Evolutionary conservation across 2,329 filamentous ascomycete genomes (phyloP), one percentile per base, ranked within the genome.

Genomic region (Sarocladium kiliense): DNA sequence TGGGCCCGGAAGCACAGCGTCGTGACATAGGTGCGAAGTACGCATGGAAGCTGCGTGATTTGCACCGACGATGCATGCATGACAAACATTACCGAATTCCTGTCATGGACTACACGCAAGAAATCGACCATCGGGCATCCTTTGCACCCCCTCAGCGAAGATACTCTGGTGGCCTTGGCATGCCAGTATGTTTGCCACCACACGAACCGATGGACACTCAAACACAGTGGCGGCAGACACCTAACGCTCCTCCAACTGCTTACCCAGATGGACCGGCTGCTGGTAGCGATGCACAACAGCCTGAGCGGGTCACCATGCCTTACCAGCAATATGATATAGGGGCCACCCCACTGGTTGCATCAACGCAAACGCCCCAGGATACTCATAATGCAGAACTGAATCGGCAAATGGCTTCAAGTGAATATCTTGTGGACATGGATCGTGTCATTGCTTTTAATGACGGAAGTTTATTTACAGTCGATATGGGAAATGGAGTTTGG

Each of bases 381-480:
- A 53, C 30, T 9, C 14, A 54, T 37, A 60, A 61, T 42, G 53
- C 58, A 3, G 59, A 58, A 1, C 58, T 60, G 16, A 67, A 66
- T 10, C 64, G 62, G 2, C 62, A 62, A 14, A 58, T 59, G 53
- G 45, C 63, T 3, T 60, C 63, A 50, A 61, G 63, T 42, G 62
- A 62, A 36, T 41, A 56, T 2, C 63, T 63, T 44, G 51, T 61
- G 25, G 61, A 62, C 5, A 58, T 64, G 58, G 63, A 66, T 3
- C 54, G 64, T 2, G 57, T 66, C 3, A 66, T 66, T 12, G 63
- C 59, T 18, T 64, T 64, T 12, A 59, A 64, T 44, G 63, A 66
- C 26, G 41, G 41, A 23, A 44, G 41, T 18, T 25, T 44, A 10
- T 44, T 44, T 25, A 44, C 16, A 4, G 41, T 23, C 9, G 41